These are phyloP conservation scores for Neurospora hispaniola DNA, from an alignment of 495 filamentous ascomycete species.

Conservation along the genomic window DNA sequence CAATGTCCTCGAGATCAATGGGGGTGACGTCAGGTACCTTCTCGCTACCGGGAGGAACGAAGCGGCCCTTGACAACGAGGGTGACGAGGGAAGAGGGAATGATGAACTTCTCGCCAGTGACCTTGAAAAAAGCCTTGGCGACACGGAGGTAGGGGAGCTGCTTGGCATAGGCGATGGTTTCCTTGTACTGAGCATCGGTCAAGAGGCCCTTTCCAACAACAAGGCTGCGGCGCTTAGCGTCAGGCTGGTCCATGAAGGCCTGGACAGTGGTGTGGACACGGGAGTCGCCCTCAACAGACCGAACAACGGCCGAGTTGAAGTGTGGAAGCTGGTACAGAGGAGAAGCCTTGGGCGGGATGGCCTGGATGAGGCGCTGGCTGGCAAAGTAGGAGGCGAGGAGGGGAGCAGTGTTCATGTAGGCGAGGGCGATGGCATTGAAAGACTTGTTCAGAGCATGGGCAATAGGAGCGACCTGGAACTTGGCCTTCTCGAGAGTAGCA, in stretches of 20 bases:
- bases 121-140: conserved; percentile 98
- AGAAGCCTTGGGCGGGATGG: conserved; percentile 67
- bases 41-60: conserved; percentile 73
- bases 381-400: conserved; percentile 73
- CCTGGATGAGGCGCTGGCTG: conserved; percentile 82
- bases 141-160: conserved; percentile 74
- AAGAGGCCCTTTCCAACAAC: conserved; percentile 61
- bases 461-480: conserved; percentile 70
- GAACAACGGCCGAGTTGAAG: conserved; percentile 65
- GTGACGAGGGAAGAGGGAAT: conserved; percentile 90
- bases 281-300: conserved; percentile 64
- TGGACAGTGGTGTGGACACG: conserved; percentile 71
- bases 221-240: conserved; percentile 58
- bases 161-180: conserved; percentile 61
- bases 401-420: conserved; percentile 72
- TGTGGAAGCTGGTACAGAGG: conserved; percentile 88
- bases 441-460: conserved; percentile 74
- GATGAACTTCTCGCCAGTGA: conserved; percentile 83
- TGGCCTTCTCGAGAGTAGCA: conserved; percentile 58
- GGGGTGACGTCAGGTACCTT: conserved; percentile 63
- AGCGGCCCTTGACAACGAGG: conserved; percentile 88
- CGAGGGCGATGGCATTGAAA: conserved; percentile 77
- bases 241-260: conserved; percentile 74
- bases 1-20: conserved; percentile 76
- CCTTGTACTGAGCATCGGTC: conserved; percentile 62